These are phyloP conservation scores for Fagopyrum tataricum DNA, from an alignment of 148 eudicot species.

Conservation along the genomic window DNA sequence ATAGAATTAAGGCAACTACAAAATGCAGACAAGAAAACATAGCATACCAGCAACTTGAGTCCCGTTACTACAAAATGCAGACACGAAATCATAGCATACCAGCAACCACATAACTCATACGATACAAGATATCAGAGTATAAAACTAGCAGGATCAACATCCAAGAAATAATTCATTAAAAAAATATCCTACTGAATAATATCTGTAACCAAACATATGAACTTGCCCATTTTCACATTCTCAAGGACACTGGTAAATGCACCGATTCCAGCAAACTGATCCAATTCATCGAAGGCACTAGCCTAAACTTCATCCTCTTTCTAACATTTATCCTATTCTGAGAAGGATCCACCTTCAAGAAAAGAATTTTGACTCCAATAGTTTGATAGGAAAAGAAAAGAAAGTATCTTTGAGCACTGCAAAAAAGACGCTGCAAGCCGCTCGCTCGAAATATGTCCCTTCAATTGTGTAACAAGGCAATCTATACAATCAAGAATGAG, in stretches of 20 bases:
- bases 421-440: neutral
- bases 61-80: too few relatives aligned
- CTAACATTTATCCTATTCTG: neutral
- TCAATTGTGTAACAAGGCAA: too few relatives aligned
- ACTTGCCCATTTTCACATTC: neutral
- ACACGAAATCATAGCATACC: too few relatives aligned
- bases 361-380: neutral
- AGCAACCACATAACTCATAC: neutral
- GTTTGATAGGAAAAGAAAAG: neutral
- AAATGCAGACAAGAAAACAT: too few relatives aligned
- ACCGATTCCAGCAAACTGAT: neutral
- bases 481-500: neutral
- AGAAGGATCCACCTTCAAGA: neutral
- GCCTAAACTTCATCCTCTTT: neutral
- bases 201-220: neutral
- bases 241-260: neutral
- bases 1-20: too few relatives aligned
- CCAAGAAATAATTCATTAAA: neutral
- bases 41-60: too few relatives aligned
- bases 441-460: too few relatives aligned
- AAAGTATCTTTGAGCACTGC: neutral
- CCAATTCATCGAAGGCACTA: neutral
- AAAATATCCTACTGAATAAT: neutral
- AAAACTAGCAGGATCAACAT: too few relatives aligned
- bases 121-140: neutral